Conservation (phyloP, 176 grass and related monocot species). For the Ensete glaucum region DNA sequence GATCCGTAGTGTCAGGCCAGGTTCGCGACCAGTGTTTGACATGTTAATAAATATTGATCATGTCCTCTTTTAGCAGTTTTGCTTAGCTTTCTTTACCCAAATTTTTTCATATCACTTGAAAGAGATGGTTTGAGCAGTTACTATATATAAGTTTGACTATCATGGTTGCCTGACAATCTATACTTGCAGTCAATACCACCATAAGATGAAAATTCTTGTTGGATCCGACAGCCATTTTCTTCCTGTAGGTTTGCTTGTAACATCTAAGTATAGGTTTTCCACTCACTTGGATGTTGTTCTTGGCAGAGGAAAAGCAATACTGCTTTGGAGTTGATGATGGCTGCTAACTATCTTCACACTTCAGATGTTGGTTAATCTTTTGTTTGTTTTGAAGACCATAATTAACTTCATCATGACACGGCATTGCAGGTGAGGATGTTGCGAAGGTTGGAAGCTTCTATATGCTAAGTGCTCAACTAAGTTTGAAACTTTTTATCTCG, state of each 20-base stretch:
- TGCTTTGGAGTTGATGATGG: conserved; percentile 94
- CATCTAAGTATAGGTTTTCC: not conserved
- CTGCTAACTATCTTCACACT: conserved; percentile 85
- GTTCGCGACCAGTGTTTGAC: too few species aligned
- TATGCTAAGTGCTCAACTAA: not conserved
- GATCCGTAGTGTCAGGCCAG: too few species aligned
- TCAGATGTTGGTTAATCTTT: conserved; percentile 10
- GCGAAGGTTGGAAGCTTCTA: not conserved
- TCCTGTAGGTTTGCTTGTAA: not conserved
- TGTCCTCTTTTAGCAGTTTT: too few species aligned
- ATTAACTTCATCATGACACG: not conserved
- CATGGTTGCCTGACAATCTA: not conserved
- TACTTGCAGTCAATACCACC: not conserved
- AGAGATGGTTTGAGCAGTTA: too few species aligned
- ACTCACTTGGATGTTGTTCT: conserved; percentile 16
- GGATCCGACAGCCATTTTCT: not conserved
- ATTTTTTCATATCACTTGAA: too few species aligned
- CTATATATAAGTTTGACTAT: not conserved
- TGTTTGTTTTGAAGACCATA: not conserved
- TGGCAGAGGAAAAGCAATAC: conserved; percentile 80
- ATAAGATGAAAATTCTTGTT: not conserved
- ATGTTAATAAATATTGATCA: too few species aligned
- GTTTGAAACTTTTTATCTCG: not conserved
- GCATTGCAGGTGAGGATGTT: not conserved
- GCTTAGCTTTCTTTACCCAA: too few species aligned